Evolutionary conservation across 1,284 basidiomycete species (phyloP), one percentile per base, ranked within the genome.

Genomic region (Leccinum ponderosum): DNA sequence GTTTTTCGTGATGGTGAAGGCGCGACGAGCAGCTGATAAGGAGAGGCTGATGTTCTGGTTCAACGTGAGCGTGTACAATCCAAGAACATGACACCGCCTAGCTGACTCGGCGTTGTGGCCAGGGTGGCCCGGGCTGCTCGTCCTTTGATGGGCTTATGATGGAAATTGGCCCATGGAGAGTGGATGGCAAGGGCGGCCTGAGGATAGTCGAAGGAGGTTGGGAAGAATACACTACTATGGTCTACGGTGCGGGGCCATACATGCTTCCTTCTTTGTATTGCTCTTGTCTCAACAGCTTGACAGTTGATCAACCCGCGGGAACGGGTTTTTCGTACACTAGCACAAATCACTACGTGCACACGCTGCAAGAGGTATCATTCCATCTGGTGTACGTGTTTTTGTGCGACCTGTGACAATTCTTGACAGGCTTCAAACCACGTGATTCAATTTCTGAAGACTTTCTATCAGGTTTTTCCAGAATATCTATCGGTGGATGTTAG

Each of bases 141-240:
- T 95, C 93, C 3, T 98, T 99, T 72, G 97, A 99, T 70, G 97
- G 97, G 5, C 83, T 95, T 35, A 91, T 99, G 88, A 97, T 99
- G 95, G 97, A 99, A 72, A 83, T 97, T 20, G 97, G 97, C 0
- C 96, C 97, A 4, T 97, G 95, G 85, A 82, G 90, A 59, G 81
- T 90, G 66, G 90, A 94, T 75, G 89, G 87, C 6, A 80, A 90
- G n/a, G 91, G 91, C 25, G 88, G 90, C 14, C 82, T 98, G 61
- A 85, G 86, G 65, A 85, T 89, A 57, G 81, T 87, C 6, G 90
- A 96, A 63, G 95, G 95, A 27, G 95, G 95, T 6, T 99, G 97
- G 97, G 97, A 99, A 75, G 97, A 99, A 75, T 99, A 97, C 72
- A 91, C 94, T n/a, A 97, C 94, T 53, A 88, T 99, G 77, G 87